Percentiles rank a stretch among this genome's conserved stretches.
Evolutionary conservation across 2,329 filamentous ascomycete species (phyloP).

Genomic region (Colletotrichum sp.): DNA sequence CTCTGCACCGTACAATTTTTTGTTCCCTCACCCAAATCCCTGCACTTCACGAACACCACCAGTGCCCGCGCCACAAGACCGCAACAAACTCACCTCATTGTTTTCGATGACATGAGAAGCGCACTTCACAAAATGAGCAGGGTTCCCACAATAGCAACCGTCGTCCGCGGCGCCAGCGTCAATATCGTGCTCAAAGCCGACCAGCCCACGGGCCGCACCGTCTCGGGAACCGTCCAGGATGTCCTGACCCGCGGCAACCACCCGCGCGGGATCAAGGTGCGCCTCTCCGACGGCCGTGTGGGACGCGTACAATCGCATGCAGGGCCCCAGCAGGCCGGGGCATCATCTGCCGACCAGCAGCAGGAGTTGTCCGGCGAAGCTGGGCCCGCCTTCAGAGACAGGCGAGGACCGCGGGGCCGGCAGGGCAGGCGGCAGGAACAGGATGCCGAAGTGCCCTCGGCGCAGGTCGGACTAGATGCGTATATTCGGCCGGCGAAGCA

Average conservation of each 20-base stretch:
- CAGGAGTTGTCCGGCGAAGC: background rate
- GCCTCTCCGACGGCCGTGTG: conserved; percentile 72
- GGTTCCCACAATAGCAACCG: conserved; percentile 55
- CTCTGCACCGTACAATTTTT: too few relatives aligned
- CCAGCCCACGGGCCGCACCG: conserved; percentile 75
- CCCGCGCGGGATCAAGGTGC: conserved; percentile 80
- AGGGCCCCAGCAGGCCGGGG: conserved; percentile 8
- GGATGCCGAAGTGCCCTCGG: background rate
- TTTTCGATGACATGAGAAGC: too few relatives aligned
- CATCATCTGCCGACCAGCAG: background rate
- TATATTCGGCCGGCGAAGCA: conserved; percentile 44
- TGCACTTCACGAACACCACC: too few relatives aligned
- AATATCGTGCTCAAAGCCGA: conserved; percentile 79
- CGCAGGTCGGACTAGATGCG: conserved; percentile 47
- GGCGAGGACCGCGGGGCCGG: background rate
- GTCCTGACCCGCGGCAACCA: conserved; percentile 77
- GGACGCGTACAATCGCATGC: conserved; percentile 74
- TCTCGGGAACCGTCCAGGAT: conserved; percentile 69
- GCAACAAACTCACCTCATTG: too few relatives aligned
- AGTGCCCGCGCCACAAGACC: too few relatives aligned
- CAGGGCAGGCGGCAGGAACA: conserved; percentile 23
- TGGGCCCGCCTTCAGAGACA: background rate
- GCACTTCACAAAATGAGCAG: conserved; percentile 12
- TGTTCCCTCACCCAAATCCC: too few relatives aligned
- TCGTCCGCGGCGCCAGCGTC: conserved; percentile 67